These are phyloP conservation scores for Amborella trichopoda DNA, from an alignment of 164 flowering plant genomes.

Conservation along the genomic window DNA sequence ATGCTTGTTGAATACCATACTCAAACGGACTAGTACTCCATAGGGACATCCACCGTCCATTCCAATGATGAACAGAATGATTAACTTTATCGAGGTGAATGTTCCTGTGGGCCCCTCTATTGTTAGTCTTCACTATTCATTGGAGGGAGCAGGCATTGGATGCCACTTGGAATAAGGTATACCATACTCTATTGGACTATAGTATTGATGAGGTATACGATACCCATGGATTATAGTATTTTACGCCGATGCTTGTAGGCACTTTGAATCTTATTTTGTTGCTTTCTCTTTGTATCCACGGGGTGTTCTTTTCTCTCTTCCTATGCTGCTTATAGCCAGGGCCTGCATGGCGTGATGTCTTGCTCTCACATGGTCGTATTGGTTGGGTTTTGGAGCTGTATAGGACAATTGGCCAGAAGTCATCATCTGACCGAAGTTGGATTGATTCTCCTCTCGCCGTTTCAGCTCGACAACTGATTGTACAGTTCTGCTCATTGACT, in stretches of 20 bases:
- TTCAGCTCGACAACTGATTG: conserved; percentile 77
- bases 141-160: no score
- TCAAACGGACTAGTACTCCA: no score
- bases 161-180: no score
- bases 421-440: conserved; percentile 55
- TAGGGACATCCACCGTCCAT: no score
- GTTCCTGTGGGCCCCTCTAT: no score
- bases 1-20: not conserved
- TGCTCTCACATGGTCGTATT: conserved; percentile 71
- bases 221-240: not conserved
- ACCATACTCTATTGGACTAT: no score
- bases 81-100: no score
- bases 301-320: conserved; percentile 2
- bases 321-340: conserved; percentile 59
- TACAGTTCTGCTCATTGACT: conserved; percentile 75
- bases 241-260: not conserved
- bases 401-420: conserved; percentile 62
- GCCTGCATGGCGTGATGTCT: conserved; percentile 58
- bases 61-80: no score
- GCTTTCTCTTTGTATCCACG: no score
- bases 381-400: conserved; percentile 77
- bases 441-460: conserved; percentile 90
- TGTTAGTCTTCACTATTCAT: no score
- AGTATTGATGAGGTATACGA: not conserved
- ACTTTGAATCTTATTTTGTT: no score